Evolutionary conservation across 441 rosid genomes (phyloP).

Genomic region (Erodium moschatum): DNA sequence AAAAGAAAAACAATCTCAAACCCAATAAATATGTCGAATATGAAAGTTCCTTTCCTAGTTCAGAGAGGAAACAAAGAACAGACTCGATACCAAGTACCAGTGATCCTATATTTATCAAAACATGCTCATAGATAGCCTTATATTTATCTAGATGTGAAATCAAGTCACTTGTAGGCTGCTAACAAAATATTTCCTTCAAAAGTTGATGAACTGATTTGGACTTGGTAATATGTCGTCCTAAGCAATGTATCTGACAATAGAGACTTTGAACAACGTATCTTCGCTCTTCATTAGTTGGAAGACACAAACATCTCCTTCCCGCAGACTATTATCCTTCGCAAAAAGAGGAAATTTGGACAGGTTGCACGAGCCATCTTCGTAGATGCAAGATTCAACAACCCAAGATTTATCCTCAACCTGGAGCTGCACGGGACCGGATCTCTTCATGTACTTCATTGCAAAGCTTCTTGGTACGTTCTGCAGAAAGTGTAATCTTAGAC

Average conservation of each 20-base stretch:
- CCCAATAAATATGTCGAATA: too few relatives aligned
- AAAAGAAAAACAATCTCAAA: too few relatives aligned
- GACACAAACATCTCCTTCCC: neutral
- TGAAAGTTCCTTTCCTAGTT: too few relatives aligned
- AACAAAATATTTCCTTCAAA: neutral
- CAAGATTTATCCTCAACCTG: neutral
- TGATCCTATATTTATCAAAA: too few relatives aligned
- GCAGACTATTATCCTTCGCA: neutral
- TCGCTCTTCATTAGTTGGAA: neutral
- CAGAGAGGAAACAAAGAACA: too few relatives aligned
- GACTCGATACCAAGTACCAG: too few relatives aligned
- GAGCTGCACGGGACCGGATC: neutral
- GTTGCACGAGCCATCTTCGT: constrained; percentile 2
- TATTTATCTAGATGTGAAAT: too few relatives aligned
- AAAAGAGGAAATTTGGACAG: neutral
- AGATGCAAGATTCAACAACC: neutral
- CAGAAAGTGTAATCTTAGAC: neutral
- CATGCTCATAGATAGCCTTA: too few relatives aligned
- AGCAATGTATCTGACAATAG: neutral
- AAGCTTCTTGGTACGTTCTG: neutral
- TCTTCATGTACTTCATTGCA: neutral
- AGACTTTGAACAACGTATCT: neutral
- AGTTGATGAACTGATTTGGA: neutral
- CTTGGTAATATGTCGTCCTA: neutral
- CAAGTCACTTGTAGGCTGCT: too few relatives aligned